These are phyloP conservation scores for Trematosphaeria pertusa DNA, from an alignment of 2,329 filamentous ascomycete genomes.

Conservation along the genomic window DNA sequence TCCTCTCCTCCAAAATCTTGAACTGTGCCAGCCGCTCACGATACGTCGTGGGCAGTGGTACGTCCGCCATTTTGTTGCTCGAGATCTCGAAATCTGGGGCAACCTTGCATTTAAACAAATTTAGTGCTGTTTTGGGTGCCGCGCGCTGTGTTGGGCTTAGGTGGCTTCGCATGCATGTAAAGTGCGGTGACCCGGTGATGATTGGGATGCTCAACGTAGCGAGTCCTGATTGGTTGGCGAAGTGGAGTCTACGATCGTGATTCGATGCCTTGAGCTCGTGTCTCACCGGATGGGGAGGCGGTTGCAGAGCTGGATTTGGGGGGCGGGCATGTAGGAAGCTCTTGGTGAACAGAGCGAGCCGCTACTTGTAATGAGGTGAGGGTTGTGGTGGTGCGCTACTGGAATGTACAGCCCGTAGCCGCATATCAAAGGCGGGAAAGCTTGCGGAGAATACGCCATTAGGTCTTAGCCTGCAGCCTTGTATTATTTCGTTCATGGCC, in stretches of 20 bases:
- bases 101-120: slow-evolving; percentile 36
- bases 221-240: slow-evolving; percentile 36
- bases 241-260: slow-evolving; percentile 34
- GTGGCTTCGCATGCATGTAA: slow-evolving; percentile 42
- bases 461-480: too few species aligned
- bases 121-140: slow-evolving; percentile 34
- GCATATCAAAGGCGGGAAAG: too few species aligned
- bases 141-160: slow-evolving; percentile 27
- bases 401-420: too few species aligned
- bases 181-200: slow-evolving; percentile 41
- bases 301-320: slow-evolving; percentile 22
- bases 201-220: slow-evolving; percentile 46
- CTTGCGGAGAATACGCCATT: too few species aligned
- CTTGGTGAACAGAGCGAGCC: slow-evolving; percentile 11
- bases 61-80: slow-evolving; percentile 28
- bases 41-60: slow-evolving; percentile 30
- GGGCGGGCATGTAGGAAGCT: slow-evolving; percentile 10
- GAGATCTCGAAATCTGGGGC: slow-evolving; percentile 27
- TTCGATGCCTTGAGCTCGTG: slow-evolving; percentile 35
- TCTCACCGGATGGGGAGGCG: slow-evolving; percentile 33
- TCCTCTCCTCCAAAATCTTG: slow-evolving; percentile 45
- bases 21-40: slow-evolving; percentile 46
- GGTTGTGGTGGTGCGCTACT: too few species aligned
- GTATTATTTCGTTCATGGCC: too few species aligned
- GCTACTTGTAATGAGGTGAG: slow-evolving; percentile 1